These are phyloP conservation scores for Fraxinus floribunda DNA, from an alignment of 305 asterid genomes.

Conservation along the genomic window DNA sequence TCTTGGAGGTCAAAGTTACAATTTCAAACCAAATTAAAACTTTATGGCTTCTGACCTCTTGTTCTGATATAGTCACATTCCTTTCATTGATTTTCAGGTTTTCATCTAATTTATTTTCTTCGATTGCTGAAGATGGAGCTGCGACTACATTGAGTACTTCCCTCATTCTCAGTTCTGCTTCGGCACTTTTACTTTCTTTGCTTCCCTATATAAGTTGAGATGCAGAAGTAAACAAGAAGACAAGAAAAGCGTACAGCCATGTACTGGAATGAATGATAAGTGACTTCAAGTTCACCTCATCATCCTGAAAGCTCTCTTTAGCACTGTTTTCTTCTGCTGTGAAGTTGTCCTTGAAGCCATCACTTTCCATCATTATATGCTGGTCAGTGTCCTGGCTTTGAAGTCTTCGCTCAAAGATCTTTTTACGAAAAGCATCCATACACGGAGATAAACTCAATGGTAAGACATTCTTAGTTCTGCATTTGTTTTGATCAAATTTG, in stretches of 20 bases:
- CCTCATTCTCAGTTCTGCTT: not conserved
- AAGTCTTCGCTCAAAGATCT: not conserved
- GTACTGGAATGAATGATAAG: not conserved
- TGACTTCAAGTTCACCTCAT: slow-evolving; percentile 5
- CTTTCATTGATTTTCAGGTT: not conserved
- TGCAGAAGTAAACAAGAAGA: not conserved
- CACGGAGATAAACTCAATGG: not conserved
- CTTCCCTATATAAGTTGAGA: not conserved
- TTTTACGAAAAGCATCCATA: not conserved
- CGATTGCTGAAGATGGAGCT: not conserved
- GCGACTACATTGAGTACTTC: not conserved
- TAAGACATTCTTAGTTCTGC: not conserved
- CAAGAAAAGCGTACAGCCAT: not conserved
- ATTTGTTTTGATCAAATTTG: not conserved
- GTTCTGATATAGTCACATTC: not conserved
- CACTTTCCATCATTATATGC: not conserved
- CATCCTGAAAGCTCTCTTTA: not conserved
- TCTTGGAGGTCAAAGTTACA: not conserved
- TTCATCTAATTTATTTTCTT: slow-evolving; percentile 1
- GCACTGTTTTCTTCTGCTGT: not conserved
- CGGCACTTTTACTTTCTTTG: not conserved
- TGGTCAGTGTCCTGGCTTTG: not conserved
- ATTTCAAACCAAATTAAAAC: not conserved
- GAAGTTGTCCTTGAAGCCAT: not conserved
- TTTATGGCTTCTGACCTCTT: slow-evolving; percentile 11